Evolutionary conservation across 176 grass and related monocot genomes (phyloP), one percentile per base, ranked within the genome.

Genomic region (Cenchrus fungigraminus): DNA sequence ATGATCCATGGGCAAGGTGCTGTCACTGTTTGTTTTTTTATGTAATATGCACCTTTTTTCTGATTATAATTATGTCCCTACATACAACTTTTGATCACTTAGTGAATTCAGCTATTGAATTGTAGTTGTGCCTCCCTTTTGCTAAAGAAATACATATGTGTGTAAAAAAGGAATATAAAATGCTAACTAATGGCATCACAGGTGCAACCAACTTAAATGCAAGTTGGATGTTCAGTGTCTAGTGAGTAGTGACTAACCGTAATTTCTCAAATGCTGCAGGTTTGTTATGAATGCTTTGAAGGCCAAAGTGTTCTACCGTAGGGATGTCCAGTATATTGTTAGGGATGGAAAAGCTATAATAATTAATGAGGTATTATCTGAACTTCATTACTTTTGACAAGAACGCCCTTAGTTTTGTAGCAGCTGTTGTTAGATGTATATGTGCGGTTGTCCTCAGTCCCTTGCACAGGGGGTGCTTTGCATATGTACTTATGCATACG

Each of bases 281-380:
- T 98, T 98, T 87, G 58, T 98, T 55, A 95, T 88, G 69, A 98
- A 95, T 86, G 96, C 96, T 57, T 85, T 98, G 73, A 98, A 98
- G 78, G 96, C 91, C 42, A 95, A 98, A 90, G 93, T 92, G 79
- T 94, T 98, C 78, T 98, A 98, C 65, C 88, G 86, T 59, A 80
- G 91, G 74, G 93, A 98, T 92, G 91, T 98, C 19, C 96, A 98
- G 64, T 98, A 98, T 77, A 94, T 98, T 90, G 88, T 95, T 40
- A 87, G 91, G 80, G 85, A 94, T 89, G 96, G 96, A 52, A 98
- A 94, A 83, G 91, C 93, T 81, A 51, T 98, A 9, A 98, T 98
- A 70, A 95, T 98, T 89, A 98, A 98, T 57, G 96, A 98, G 91
- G 93, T 94, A 85, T 45, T 84, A 57, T 47, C 47, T 56, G 14